Evolutionary conservation across 202 grass and related monocot species (phyloP), one percentile per base, ranked within the genome.

Genomic region (Bolboschoenoplectus hybrid): DNA sequence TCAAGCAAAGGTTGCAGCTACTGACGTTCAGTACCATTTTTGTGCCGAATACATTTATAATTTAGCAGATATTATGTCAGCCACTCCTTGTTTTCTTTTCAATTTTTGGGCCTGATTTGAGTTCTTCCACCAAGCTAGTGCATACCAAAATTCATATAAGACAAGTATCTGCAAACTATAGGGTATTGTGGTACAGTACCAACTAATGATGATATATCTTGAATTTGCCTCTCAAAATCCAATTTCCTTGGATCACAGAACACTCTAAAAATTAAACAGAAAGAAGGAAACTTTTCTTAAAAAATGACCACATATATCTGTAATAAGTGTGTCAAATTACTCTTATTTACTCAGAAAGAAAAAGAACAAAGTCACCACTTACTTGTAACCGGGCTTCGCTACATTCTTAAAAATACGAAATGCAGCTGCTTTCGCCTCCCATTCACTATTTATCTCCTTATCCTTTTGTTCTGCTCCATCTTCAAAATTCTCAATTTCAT

Each of bases 341-440:
- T 35, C 13, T 56, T 12, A 55, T 10, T 26, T 26, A 55, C 6
- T 39, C 26, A 3, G 74, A 77, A 36, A 79, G 32, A 41, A 78
- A 17, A n/a, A 40, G 6, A 10, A 41, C 6, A 58, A n/a, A 58
- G 19, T 56, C 46, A 0, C 8, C 84, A n/a, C 90, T 91, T 64
- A 95, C 95, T 82, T 95, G 49, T 93, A 90, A 82, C 89, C 88
- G 0, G 89, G 85, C 76, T 89, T 94, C 10, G 93, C 91, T 0
- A 98, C 97, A 84, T 96, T 98, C 72, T 96, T 96, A 86, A 98
- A 96, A 85, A 94, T 96, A 81, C 88, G 63, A 86, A 81, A 75
- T 47, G 93, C 93, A 0, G 93, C 97, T 16, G 63, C 85, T 86
- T 92, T 94, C 3, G 93, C 97, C 74, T 96, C 93, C 89, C 89